phyloP scores from a whole-genome alignment of 106 monocot species.

The Dioscorea zingiberensis region DNA sequence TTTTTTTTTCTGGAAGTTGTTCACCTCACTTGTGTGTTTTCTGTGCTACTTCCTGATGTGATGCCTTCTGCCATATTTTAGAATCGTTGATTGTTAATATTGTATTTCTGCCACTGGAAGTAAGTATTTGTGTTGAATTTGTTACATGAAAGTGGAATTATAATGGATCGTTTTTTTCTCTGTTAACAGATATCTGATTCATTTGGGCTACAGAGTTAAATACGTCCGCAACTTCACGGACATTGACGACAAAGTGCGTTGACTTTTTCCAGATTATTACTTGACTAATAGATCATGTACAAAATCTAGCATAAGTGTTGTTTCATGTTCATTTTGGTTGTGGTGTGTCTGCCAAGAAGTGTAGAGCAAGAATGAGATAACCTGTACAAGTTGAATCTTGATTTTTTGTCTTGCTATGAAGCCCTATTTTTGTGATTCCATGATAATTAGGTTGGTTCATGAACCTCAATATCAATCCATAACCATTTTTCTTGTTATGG shows the following conservation, averaged over 20 bases:
- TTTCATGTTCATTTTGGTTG: not conserved
- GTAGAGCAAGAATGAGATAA: not conserved
- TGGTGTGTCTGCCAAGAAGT: not conserved
- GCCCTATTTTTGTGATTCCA: not conserved
- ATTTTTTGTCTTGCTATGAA: not conserved
- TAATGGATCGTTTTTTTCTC: not conserved
- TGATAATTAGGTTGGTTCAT: too few species aligned
- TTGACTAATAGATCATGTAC: not conserved
- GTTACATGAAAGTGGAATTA: not conserved
- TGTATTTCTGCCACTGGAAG: not conserved
- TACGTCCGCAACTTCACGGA: slow-evolving; percentile 88
- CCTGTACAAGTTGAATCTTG: not conserved
- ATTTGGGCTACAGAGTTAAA: slow-evolving; percentile 67
- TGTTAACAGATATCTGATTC: slow-evolving; percentile 54
- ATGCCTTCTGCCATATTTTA: not conserved
- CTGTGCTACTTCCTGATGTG: not conserved
- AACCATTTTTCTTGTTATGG: too few species aligned
- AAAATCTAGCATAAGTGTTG: not conserved
- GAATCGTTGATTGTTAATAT: not conserved
- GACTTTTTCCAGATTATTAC: not conserved
- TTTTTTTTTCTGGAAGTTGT: too few species aligned
- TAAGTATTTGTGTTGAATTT: not conserved
- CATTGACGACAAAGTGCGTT: slow-evolving; percentile 74
- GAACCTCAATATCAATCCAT: too few species aligned
- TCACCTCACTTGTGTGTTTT: too few species aligned